Evolutionary conservation across 1,139 yeast genomes (phyloP).

Genomic region (Tardiomyces digboiensis): DNA sequence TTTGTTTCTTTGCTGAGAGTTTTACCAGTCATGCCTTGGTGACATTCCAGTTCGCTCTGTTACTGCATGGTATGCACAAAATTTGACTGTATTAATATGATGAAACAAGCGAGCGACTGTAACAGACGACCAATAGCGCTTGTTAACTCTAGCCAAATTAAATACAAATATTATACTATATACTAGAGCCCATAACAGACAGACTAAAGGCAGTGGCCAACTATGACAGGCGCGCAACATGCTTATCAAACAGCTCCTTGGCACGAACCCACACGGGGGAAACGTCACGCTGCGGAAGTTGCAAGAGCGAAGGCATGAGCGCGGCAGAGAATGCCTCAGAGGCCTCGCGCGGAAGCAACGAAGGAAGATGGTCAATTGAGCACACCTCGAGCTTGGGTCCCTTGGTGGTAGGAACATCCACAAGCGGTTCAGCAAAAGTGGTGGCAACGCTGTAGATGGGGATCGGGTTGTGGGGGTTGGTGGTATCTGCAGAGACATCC

Average conservation of each 20-base stretch:
- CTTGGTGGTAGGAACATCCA: conserved; percentile 57
- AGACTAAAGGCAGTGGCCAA: background rate
- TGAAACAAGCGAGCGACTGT: no score
- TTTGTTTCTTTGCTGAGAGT: no score
- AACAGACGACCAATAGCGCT: no score
- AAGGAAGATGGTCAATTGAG: conserved; percentile 96
- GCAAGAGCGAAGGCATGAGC: conserved; percentile 77
- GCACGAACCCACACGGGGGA: conserved; percentile 94
- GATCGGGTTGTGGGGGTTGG: conserved; percentile 96
- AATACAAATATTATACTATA: no score
- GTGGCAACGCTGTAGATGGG: conserved; percentile 91
- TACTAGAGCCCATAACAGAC: no score
- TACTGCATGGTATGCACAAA: no score
- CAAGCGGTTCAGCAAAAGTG: conserved; percentile 86
- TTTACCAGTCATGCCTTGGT: no score
- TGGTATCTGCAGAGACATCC: conserved; percentile 97
- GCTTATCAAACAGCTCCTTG: conserved; percentile 69
- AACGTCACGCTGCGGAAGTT: conserved; percentile 67
- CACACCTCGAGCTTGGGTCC: conserved; percentile 79
- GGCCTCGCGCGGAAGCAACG: conserved; percentile 92
- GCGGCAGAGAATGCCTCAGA: conserved; percentile 85
- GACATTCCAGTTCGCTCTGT: no score
- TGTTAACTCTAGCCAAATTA: no score
- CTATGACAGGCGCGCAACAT: conserved; percentile 36
- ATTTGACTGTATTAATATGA: no score